Evolutionary conservation across 805 yeast species (phyloP), one percentile per base, ranked within the genome.

Genomic region (Sugiyamaella valdiviana): DNA sequence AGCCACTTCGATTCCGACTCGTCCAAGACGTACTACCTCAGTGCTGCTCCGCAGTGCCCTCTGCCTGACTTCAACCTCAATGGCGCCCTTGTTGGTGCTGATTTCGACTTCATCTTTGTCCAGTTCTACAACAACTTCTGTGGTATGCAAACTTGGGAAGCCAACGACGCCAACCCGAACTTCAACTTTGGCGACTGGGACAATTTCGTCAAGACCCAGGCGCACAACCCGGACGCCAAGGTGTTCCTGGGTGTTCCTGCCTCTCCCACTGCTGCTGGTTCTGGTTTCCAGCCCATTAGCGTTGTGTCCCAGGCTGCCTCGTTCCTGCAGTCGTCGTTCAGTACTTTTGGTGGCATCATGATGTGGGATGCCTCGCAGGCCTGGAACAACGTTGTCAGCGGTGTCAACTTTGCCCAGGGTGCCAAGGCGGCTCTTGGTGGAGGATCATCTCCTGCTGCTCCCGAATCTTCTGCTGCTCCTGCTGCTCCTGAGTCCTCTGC

Each of bases 341-440:
- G 45, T 12, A 49, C 72, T 2, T 76, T 88, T 52, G 81, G 83
- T 17, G 82, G 86, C 26, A 77, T 88, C 55, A 78, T 83, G 74
- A 68, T 87, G 55, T 88, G 96, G 96, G 96, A 89, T 59, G 84
- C 87, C n/a, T 72, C 83, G 7, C 78, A 77, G 54, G 76, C 77
- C 14, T 73, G 75, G 61, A 71, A 76, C 51, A 71, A 74, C 45
- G 57, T 48, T 1, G 65, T 67, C 35, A 65, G 65, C 50, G 78
- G 73, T 36, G 63, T 58, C 6, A 61, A 73, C 32, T 77, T 75
- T 53, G 74, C 76, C 9, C 26, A 41, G 44, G 54, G 15, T 9
- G 49, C 39, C 38, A 40, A 40, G 45, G 39, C 39, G 3, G 47
- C 47, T 37, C 47, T 44, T 20, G 36, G 20, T 17, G 47, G 41